These are phyloP conservation scores for Aureobasidium sp. DNA, from an alignment of 2,329 filamentous ascomycete species.

Conservation along the genomic window DNA sequence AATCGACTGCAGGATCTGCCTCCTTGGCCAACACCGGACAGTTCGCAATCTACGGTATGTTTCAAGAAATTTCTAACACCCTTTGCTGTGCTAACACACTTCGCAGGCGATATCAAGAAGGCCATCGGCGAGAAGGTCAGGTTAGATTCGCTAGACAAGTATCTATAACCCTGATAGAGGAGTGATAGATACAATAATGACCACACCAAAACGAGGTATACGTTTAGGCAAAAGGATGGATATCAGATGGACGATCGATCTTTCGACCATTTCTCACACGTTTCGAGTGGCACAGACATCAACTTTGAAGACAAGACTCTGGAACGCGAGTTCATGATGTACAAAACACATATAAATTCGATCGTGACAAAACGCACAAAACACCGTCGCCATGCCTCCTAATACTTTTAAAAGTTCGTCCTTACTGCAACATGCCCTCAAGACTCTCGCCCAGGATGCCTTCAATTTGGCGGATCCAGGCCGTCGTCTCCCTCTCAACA, in stretches of 20 bases:
- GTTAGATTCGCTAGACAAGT: slow-evolving; percentile 56
- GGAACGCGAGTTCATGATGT: neutral
- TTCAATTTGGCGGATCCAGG: slow-evolving; percentile 89
- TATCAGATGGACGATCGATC: neutral
- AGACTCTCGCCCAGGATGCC: slow-evolving; percentile 81
- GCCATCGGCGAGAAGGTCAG: slow-evolving; percentile 61
- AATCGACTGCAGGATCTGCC: slow-evolving; percentile 46
- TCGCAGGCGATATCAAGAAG: slow-evolving; percentile 21
- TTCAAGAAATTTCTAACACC: slow-evolving; percentile 34
- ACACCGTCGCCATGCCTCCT: slow-evolving; percentile 7
- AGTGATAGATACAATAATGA: neutral
- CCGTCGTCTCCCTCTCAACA: slow-evolving; percentile 81
- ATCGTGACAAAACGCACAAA: neutral
- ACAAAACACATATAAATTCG: slow-evolving; percentile 1
- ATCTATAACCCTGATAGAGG: neutral
- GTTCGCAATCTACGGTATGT: slow-evolving; percentile 50
- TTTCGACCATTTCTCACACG: neutral
- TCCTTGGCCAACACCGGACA: slow-evolving; percentile 71
- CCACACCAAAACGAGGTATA: slow-evolving; percentile 1
- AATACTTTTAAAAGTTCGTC: neutral
- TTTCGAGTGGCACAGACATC: neutral
- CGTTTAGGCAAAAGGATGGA: neutral
- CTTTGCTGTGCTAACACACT: neutral
- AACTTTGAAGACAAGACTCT: neutral
- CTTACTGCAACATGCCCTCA: slow-evolving; percentile 67